A percentile compares a stretch with the other conserved stretches of the same genome.
Evolutionary conservation across 1,284 basidiomycete genomes (phyloP).

Genomic region (Ceratobasidium sp.): DNA sequence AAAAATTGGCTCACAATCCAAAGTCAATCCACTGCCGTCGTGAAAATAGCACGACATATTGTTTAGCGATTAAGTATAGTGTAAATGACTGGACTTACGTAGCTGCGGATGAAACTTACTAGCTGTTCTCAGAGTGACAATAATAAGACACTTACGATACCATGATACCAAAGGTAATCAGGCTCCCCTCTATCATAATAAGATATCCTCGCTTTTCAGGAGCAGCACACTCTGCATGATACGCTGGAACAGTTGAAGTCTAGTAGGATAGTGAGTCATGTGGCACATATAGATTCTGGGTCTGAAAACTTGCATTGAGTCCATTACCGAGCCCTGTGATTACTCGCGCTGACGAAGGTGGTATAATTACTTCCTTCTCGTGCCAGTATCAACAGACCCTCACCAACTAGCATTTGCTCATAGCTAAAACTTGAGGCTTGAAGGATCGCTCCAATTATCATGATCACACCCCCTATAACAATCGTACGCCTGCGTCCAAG

Average conservation of each 20-base stretch:
- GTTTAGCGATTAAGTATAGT: constrained; percentile 38
- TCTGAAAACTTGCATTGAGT: constrained; percentile 58
- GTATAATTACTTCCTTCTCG: too few species aligned
- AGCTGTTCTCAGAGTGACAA: too few species aligned
- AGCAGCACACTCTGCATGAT: constrained; percentile 71
- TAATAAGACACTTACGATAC: constrained; percentile 69
- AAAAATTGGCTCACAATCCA: constrained; percentile 55
- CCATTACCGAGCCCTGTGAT: constrained; percentile 73
- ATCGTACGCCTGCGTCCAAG: constrained; percentile 63
- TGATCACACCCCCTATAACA: constrained; percentile 60
- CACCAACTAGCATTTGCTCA: constrained; percentile 64
- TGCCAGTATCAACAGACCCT: neutral
- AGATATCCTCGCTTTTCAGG: constrained; percentile 67
- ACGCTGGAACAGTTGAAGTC: constrained; percentile 68
- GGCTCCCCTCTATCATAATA: constrained; percentile 72
- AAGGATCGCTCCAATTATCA: constrained; percentile 69
- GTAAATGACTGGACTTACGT: constrained; percentile 52
- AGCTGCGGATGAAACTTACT: too few species aligned
- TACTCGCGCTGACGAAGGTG: constrained; percentile 51
- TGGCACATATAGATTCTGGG: neutral
- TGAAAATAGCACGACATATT: neutral
- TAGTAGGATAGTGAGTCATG: constrained; percentile 50
- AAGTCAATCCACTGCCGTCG: constrained; percentile 65
- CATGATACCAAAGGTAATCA: constrained; percentile 76
- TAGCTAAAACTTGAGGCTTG: constrained; percentile 63